Percentiles rank a stretch among this genome's conserved stretches.
Conservation (phyloP, 768 basidiomycete genomes). For the Arthromyces matolae region DNA sequence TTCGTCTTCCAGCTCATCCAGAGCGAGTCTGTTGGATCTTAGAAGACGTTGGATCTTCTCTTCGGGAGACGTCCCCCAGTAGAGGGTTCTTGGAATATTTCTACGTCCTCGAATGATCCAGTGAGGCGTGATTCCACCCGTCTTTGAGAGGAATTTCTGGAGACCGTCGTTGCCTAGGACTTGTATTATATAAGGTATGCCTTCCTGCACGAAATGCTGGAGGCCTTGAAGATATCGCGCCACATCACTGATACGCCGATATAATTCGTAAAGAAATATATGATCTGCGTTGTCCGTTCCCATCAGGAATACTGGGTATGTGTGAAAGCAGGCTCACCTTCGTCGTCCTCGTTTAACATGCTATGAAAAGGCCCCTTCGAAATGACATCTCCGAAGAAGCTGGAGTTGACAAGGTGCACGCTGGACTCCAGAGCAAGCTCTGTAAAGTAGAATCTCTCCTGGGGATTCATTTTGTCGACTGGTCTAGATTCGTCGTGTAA, state of each 20-base stretch:
- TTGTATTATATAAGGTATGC: constrained; percentile 13
- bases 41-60: constrained; percentile 9
- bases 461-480: not conserved
- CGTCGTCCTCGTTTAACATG: not conserved
- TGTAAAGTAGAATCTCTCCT: constrained; percentile 4
- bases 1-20: constrained; percentile 9
- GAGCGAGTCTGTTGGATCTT: constrained; percentile 5
- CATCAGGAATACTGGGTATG: too few relatives aligned
- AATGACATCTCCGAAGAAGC: constrained; percentile 13
- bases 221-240: constrained; percentile 16
- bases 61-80: constrained; percentile 11
- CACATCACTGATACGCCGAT: constrained; percentile 3
- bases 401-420: constrained; percentile 8
- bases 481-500: not conserved
- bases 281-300: too few relatives aligned
- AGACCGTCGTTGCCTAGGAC: constrained; percentile 15
- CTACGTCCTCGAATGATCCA: constrained; percentile 7
- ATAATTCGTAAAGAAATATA: not conserved
- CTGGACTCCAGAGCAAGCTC: constrained; percentile 3
- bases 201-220: constrained; percentile 11
- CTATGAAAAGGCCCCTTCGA: constrained; percentile 3
- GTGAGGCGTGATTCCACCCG: constrained; percentile 13
- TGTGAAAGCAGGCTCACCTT: too few relatives aligned
- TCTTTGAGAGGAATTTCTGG: constrained; percentile 11
- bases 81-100: constrained; percentile 2